These are phyloP conservation scores for Claviceps paspali DNA, from an alignment of 2,329 filamentous ascomycete species.

Conservation along the genomic window DNA sequence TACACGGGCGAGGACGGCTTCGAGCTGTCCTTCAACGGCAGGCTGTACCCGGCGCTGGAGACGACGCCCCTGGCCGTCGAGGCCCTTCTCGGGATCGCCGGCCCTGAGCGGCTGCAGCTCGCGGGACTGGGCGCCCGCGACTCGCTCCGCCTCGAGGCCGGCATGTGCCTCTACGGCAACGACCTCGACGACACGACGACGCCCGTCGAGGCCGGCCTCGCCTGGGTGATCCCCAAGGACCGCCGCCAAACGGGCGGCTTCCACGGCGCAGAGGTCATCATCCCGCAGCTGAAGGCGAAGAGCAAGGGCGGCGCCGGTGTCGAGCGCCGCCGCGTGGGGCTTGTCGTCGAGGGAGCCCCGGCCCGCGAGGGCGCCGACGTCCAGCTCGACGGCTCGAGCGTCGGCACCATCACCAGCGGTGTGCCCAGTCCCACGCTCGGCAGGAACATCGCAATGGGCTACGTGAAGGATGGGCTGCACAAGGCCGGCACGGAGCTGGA, in stretches of 20 bases:
- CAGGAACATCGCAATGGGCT: slow-evolving; percentile 94
- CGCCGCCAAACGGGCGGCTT: slow-evolving; percentile 57
- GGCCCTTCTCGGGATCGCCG: slow-evolving; percentile 50
- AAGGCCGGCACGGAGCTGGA: slow-evolving; percentile 72
- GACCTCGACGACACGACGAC: slow-evolving; percentile 70
- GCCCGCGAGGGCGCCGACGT: slow-evolving; percentile 82
- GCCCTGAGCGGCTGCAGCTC: slow-evolving; percentile 49
- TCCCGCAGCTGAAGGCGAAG: slow-evolving; percentile 59
- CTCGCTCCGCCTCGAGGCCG: slow-evolving; percentile 83
- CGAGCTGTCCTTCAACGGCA: slow-evolving; percentile 63
- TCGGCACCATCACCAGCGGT: slow-evolving; percentile 78
- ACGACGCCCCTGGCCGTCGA: slow-evolving; percentile 43
- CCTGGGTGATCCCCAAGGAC: slow-evolving; percentile 75
- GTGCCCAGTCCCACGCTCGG: slow-evolving; percentile 75
- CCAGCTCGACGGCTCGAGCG: slow-evolving; percentile 45
- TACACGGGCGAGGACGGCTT: slow-evolving; percentile 99
- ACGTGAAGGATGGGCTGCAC: slow-evolving; percentile 66
- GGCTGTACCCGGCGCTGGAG: slow-evolving; percentile 24
- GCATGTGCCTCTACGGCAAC: slow-evolving; percentile 99
- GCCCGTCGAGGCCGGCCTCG: slow-evolving; percentile 39
- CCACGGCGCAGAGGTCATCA: slow-evolving; percentile 66
- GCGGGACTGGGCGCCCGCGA: slow-evolving; percentile 86
- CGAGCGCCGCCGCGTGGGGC: slow-evolving; percentile 58
- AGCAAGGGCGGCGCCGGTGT: slow-evolving; percentile 59
- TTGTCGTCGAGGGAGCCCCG: slow-evolving; percentile 72